phyloP scores from a whole-genome alignment of 2,329 filamentous ascomycete species.

The Trichoderma citrinoviride region DNA sequence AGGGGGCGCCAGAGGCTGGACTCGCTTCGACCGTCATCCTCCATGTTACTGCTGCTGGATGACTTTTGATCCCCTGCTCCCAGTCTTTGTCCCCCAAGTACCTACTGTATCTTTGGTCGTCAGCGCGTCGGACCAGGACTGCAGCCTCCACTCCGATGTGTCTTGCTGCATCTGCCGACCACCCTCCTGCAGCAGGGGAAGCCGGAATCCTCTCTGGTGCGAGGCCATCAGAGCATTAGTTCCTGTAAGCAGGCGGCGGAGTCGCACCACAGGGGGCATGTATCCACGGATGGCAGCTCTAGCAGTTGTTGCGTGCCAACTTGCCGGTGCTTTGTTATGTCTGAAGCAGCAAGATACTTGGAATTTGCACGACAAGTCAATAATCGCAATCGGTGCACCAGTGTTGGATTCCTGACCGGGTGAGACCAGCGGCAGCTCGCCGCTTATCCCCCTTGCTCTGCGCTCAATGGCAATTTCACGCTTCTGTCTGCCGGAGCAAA shows the following conservation, averaged over 20 bases:
- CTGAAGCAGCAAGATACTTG: neutral
- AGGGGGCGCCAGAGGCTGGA: slow-evolving; percentile 19
- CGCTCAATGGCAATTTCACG: neutral
- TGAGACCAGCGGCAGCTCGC: slow-evolving; percentile 2
- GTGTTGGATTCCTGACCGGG: neutral
- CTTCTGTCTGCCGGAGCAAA: neutral
- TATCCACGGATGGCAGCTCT: neutral
- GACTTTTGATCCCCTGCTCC: neutral
- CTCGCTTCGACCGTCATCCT: slow-evolving; percentile 18
- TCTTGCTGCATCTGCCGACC: slow-evolving; percentile 18
- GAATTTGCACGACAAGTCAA: too few species aligned
- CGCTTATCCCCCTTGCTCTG: slow-evolving; percentile 7
- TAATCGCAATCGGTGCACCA: neutral
- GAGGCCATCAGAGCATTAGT: neutral
- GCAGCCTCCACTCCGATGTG: slow-evolving; percentile 18
- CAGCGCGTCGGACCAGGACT: slow-evolving; percentile 3
- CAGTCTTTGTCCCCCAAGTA: neutral
- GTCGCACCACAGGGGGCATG: neutral
- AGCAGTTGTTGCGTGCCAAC: neutral
- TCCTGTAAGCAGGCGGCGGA: slow-evolving; percentile 16
- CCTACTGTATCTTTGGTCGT: neutral
- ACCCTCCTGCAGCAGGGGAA: slow-evolving; percentile 14
- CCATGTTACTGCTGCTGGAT: slow-evolving; percentile 9
- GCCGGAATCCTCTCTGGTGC: slow-evolving; percentile 2
- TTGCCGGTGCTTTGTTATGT: neutral